Evolutionary conservation across 116 monocot genomes (phyloP).

Genomic region (Zostera marina): DNA sequence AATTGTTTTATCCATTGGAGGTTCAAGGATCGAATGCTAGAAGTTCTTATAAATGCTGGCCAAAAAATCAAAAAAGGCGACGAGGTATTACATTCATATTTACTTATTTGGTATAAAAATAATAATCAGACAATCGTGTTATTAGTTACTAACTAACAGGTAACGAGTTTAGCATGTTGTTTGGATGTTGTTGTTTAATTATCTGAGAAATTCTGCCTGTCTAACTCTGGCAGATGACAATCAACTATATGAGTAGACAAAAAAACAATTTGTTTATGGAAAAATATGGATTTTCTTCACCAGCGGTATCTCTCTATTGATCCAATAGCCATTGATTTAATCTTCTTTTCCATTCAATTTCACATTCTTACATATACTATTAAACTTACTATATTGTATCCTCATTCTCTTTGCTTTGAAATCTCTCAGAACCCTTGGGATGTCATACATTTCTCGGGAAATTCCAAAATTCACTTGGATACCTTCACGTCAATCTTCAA

Average conservation of each 20-base stretch:
- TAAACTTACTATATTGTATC: neutral
- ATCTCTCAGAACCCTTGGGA: constrained; percentile 85
- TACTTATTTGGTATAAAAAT: neutral
- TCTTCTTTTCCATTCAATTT: neutral
- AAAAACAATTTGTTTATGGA: constrained; percentile 72
- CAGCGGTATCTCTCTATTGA: constrained; percentile 32
- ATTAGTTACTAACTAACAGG: too few species aligned
- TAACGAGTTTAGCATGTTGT: neutral
- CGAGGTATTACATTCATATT: constrained; percentile 37
- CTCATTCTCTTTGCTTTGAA: neutral
- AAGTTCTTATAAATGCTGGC: constrained; percentile 97
- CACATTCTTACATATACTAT: neutral
- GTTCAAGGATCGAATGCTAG: constrained; percentile 91
- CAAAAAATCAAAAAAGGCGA: constrained; percentile 70
- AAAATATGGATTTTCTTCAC: constrained; percentile 94
- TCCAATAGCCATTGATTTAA: neutral
- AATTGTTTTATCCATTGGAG: constrained; percentile 99
- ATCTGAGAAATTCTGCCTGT: neutral
- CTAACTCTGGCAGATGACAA: constrained; percentile 57
- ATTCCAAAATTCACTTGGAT: constrained; percentile 63
- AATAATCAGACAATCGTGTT: too few species aligned
- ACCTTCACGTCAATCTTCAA: constrained; percentile 89
- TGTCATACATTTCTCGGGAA: constrained; percentile 60
- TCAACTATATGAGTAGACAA: constrained; percentile 60
- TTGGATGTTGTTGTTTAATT: neutral